Evolutionary conservation across 805 yeast species (phyloP).

Genomic region (Debaryomyces prosopidis): DNA sequence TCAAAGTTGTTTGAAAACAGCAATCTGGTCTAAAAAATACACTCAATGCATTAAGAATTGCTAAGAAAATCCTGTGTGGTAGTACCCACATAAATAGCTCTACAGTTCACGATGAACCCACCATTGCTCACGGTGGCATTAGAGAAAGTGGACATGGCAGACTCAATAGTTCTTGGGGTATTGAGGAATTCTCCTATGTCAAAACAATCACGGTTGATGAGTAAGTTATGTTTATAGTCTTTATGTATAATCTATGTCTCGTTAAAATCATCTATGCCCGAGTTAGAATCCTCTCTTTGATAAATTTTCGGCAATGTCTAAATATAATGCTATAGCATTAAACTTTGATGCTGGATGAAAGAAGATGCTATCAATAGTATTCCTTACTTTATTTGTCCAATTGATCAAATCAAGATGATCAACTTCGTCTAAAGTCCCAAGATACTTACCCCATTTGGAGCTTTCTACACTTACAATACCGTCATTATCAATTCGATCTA

Average conservation of each 20-base stretch:
- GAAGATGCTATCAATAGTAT: constrained; percentile 30
- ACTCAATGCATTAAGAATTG: constrained; percentile 31
- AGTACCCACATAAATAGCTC: constrained; percentile 39
- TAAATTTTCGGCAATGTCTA: constrained; percentile 64
- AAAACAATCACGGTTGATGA: constrained; percentile 35
- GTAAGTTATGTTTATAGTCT: constrained; percentile 1
- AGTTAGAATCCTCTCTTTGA: constrained; percentile 56
- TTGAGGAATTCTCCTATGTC: constrained; percentile 38
- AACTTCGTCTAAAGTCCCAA: constrained; percentile 74
- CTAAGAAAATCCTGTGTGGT: constrained; percentile 37
- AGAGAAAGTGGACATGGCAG: constrained; percentile 39
- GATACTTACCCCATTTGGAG: constrained; percentile 79
- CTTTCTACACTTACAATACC: constrained; percentile 82
- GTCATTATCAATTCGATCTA: constrained; percentile 60
- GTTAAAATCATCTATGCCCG: not conserved
- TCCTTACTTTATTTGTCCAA: constrained; percentile 62
- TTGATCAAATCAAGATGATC: constrained; percentile 88
- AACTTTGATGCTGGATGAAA: constrained; percentile 43
- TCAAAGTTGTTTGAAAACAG: constrained; percentile 40
- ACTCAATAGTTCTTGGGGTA: constrained; percentile 44
- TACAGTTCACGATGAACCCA: constrained; percentile 35
- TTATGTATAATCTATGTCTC: not conserved
- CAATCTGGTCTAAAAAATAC: constrained; percentile 42
- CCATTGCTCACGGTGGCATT: constrained; percentile 48
- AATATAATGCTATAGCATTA: constrained; percentile 68